Evolutionary conservation across 1,284 basidiomycete genomes (phyloP), one percentile per base, ranked within the genome.

Genomic region (Moesziomyces parantarcticus): DNA sequence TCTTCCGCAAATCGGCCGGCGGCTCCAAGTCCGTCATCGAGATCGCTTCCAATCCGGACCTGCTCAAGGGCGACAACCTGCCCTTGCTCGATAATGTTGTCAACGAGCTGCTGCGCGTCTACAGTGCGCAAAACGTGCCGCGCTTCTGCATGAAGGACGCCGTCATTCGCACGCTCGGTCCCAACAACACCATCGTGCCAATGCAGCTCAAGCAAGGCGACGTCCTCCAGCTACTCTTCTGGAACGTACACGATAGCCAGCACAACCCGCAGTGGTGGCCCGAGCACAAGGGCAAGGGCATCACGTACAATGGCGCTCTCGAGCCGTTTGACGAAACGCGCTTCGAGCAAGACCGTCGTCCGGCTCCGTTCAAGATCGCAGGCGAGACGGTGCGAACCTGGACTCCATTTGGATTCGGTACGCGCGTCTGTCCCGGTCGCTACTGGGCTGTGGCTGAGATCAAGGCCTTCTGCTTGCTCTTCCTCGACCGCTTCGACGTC

Each of bases 401-500:
- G 56, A 50, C 51, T 16, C 62, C 55, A 16, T 64, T 64, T 21
- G 62, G 62, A 10, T 54, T 40, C 22, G 62, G 56, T 1, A 10
- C 47, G 4, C 47, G 56, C 8, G 52, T 65, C 2, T 58, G 62
- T 20, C 62, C 56, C 20, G 62, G 62, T 1, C 49, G 62, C n/a
- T 65, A 58, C 32, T 65, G 62, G 62, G 62, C 62, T 14, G 56
- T 58, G 25, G 62, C 62, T 1, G 62, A 65, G 48, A 55, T 58
- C 56, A 65, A 65, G 29, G 62, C 62, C 1, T 54, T 58, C 21
- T 36, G 42, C 9, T 21, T 64, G 20, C 11, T 64, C 45, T 58
- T 64, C n/a, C 26, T 64, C 34, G 41, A 64, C 18, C 45, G 46
- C 13, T 64, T 64, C 26, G 50, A 64, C 23, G 20, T 64, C 22